Percentiles rank a stretch among this genome's conserved stretches.
Conservation (phyloP, 768 basidiomycete species). For the Filobasidium wieringae region DNA sequence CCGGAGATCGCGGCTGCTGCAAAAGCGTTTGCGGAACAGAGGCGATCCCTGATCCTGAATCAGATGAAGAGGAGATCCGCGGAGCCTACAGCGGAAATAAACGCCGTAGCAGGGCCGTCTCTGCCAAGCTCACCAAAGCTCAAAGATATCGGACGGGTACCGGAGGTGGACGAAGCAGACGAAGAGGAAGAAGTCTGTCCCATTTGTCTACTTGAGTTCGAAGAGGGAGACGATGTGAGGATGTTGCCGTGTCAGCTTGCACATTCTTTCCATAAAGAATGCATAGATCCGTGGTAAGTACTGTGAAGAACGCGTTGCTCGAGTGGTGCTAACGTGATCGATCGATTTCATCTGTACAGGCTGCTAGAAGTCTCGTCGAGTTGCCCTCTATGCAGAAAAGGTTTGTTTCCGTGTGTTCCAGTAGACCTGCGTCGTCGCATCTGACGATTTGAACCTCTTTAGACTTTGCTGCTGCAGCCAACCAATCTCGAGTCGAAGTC, state of each 20-base stretch:
- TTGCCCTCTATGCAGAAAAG: slow-evolving; percentile 86
- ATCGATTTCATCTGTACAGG: slow-evolving; percentile 45
- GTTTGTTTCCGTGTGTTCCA: slow-evolving; percentile 40
- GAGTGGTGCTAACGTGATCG: not conserved
- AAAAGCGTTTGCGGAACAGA: slow-evolving; percentile 7
- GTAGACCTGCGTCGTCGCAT: too few species aligned
- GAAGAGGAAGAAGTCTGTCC: slow-evolving; percentile 82
- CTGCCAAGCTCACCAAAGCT: not conserved
- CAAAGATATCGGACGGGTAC: not conserved
- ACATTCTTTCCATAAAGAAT: slow-evolving; percentile 77
- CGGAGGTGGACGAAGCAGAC: slow-evolving; percentile 37
- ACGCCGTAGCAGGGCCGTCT: not conserved
- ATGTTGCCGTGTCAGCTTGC: slow-evolving; percentile 82
- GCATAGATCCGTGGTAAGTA: slow-evolving; percentile 60
- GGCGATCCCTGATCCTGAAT: not conserved
- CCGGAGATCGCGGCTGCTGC: slow-evolving; percentile 15
- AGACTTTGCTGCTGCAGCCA: slow-evolving; percentile 3
- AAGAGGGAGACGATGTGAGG: slow-evolving; percentile 82
- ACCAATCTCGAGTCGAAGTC: not conserved
- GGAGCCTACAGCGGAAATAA: not conserved
- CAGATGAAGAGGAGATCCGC: not conserved
- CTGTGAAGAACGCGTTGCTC: not conserved
- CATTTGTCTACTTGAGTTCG: slow-evolving; percentile 88
- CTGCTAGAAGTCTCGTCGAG: slow-evolving; percentile 75
- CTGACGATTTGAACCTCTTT: not conserved